Evolutionary conservation across 2,329 filamentous ascomycete genomes (phyloP).

Genomic region (Aureobasidium sp.): DNA sequence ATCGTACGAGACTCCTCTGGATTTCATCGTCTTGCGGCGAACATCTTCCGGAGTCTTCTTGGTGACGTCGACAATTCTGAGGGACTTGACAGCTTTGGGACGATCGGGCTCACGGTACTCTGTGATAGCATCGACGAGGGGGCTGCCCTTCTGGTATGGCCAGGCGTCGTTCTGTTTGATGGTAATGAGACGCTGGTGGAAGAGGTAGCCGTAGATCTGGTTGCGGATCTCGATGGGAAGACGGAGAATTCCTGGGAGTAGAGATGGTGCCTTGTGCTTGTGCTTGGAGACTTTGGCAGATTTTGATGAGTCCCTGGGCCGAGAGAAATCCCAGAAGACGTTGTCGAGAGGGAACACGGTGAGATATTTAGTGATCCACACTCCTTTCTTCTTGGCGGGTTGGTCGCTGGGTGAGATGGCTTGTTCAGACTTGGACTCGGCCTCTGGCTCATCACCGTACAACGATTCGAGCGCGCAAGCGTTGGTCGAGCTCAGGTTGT

Average conservation of each 20-base stretch:
- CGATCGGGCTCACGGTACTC: background rate
- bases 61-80: background rate
- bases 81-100: background rate
- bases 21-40: background rate
- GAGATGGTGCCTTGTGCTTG: background rate
- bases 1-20: background rate
- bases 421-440: background rate
- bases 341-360: background rate
- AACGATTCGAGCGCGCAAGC: background rate
- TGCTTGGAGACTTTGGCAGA: background rate
- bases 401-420: background rate
- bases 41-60: background rate
- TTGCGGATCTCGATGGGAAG: slow-evolving; percentile 2
- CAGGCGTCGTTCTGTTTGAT: background rate
- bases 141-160: background rate
- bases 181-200: background rate
- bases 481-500: background rate
- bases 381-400: background rate
- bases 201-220: slow-evolving; percentile 5
- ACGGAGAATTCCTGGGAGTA: background rate
- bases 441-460: background rate
- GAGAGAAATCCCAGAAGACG: background rate
- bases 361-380: background rate
- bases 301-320: background rate
- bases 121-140: background rate